A percentile compares a stretch with the other conserved stretches of the same genome.
These are phyloP conservation scores for Boeremia lycopersici DNA, from an alignment of 2,329 filamentous ascomycete species.

Conservation along the genomic window DNA sequence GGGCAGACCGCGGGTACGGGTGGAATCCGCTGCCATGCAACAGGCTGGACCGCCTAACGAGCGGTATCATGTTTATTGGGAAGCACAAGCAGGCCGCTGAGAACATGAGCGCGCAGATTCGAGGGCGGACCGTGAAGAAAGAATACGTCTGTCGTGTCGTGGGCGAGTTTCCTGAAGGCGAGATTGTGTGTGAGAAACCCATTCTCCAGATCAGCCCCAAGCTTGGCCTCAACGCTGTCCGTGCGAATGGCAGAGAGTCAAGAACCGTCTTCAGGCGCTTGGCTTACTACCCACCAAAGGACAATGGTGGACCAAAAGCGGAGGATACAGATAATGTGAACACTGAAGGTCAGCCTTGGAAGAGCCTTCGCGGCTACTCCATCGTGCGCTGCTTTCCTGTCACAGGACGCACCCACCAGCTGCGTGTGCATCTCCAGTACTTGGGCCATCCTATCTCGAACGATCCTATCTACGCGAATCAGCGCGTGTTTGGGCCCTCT, in stretches of 20 bases:
- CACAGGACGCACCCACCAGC: slow-evolving; percentile 92
- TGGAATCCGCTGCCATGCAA: slow-evolving; percentile 79
- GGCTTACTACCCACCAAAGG: slow-evolving; percentile 80
- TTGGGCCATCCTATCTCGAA: slow-evolving; percentile 95
- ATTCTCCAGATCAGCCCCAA: slow-evolving; percentile 95
- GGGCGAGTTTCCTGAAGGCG: slow-evolving; percentile 88
- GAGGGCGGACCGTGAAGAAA: slow-evolving; percentile 82
- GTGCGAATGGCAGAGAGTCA: slow-evolving; percentile 88
- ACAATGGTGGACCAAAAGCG: slow-evolving; percentile 20
- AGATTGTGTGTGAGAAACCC: slow-evolving; percentile 90
- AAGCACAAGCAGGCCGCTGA: slow-evolving; percentile 84
- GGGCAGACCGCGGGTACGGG: slow-evolving; percentile 67
- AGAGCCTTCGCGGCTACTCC: slow-evolving; percentile 75
- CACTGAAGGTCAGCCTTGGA: slow-evolving; percentile 54
- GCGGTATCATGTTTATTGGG: slow-evolving; percentile 96
- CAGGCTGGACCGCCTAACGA: slow-evolving; percentile 89
- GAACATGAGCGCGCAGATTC: slow-evolving; percentile 75
- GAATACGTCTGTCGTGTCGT: slow-evolving; percentile 93
- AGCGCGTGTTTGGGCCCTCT: slow-evolving; percentile 83
- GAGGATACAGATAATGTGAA: slow-evolving; percentile 24
- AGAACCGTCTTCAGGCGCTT: slow-evolving; percentile 89
- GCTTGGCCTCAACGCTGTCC: slow-evolving; percentile 89
- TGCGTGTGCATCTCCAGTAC: slow-evolving; percentile 93
- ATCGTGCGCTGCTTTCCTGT: slow-evolving; percentile 93
- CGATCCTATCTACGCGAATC: slow-evolving; percentile 96